Evolutionary conservation across 2,329 filamentous ascomycete genomes (phyloP).

Genomic region (Alternaria sp.): DNA sequence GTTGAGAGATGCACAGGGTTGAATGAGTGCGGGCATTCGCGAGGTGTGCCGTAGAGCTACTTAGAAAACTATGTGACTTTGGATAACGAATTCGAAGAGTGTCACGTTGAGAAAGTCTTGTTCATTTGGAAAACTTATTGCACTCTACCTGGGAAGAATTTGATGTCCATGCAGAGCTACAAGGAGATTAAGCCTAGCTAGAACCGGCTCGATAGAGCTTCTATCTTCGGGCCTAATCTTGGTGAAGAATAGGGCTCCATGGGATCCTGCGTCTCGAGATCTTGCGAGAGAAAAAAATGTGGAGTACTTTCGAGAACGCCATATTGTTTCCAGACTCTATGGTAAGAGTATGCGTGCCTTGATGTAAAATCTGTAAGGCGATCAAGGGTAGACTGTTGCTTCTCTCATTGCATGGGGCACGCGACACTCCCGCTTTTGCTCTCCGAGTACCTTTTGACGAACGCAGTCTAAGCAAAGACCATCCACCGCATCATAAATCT

Average conservation of each 20-base stretch:
- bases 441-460: not conserved
- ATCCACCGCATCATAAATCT: no score
- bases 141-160: not conserved
- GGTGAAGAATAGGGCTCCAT: not conserved
- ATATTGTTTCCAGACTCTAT: not conserved
- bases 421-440: not conserved
- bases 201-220: not conserved
- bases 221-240: not conserved
- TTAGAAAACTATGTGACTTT: not conserved
- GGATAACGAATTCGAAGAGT: not conserved
- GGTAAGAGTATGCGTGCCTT: not conserved
- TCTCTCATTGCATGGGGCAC: not conserved
- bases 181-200: not conserved
- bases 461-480: not conserved
- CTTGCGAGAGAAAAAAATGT: not conserved
- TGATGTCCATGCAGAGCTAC: not conserved
- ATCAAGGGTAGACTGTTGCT: not conserved
- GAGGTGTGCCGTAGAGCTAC: not conserved
- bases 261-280: not conserved
- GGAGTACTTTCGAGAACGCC: not conserved
- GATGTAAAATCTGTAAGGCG: not conserved
- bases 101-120: not conserved
- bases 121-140: not conserved
- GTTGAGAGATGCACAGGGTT: not conserved
- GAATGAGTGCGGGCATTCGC: not conserved